Evolutionary conservation across 495 filamentous ascomycete species (phyloP).

Genomic region (Xylaria flabelliformis): DNA sequence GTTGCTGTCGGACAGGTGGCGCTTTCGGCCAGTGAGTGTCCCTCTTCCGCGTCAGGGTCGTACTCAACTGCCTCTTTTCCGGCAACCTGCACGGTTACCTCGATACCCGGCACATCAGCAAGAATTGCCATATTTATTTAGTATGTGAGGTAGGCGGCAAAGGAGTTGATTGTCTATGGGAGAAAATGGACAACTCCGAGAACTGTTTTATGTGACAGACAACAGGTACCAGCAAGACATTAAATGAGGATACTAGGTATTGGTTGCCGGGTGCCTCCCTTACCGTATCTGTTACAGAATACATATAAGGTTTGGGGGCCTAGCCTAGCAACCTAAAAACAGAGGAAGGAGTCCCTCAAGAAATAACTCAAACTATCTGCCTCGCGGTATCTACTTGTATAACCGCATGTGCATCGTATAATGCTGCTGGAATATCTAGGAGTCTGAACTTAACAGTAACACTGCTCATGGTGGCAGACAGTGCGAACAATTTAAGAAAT

Average conservation of each 20-base stretch:
- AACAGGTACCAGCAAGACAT: not conserved
- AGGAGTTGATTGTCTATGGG: not conserved
- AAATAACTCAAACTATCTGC: no score
- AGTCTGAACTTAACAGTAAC: no score
- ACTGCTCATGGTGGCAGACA: no score
- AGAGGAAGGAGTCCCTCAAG: not conserved
- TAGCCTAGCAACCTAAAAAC: not conserved
- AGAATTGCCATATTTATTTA: constrained; percentile 47
- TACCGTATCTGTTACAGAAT: not conserved
- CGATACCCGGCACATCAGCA: constrained; percentile 37
- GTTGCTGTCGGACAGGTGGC: not conserved
- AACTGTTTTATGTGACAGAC: not conserved
- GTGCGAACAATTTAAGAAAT: no score
- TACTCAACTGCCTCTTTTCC: constrained; percentile 41
- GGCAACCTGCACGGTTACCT: constrained; percentile 37
- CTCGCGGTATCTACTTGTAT: no score
- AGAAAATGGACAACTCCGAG: not conserved
- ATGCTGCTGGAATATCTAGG: no score
- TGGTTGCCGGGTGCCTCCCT: not conserved
- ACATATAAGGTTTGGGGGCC: not conserved
- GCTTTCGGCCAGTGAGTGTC: not conserved
- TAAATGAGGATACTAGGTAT: not conserved
- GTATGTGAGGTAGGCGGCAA: not conserved
- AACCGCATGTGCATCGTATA: no score
- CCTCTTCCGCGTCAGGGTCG: constrained; percentile 24